Percentiles rank a stretch among this genome's conserved stretches.
Evolutionary conservation across 148 eudicot genomes (phyloP).

Genomic region (Rheum nobile): DNA sequence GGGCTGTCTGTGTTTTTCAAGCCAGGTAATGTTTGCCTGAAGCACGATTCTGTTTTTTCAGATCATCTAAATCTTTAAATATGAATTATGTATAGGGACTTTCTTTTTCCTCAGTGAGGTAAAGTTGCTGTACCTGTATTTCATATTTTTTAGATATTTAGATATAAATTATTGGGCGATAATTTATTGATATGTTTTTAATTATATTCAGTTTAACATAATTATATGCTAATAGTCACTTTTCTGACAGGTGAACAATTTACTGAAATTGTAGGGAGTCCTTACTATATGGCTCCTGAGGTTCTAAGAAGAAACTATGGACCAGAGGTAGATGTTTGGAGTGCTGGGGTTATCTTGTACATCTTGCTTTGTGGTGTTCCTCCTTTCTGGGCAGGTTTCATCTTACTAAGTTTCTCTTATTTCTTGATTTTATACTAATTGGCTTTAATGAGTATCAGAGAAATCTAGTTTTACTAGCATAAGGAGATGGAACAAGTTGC

Average conservation of each 20-base stretch:
- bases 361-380: slow-evolving; percentile 54
- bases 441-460: background rate
- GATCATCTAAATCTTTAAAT: too few species aligned
- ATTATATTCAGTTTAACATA: background rate
- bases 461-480: background rate
- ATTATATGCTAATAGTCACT: background rate
- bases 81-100: too few species aligned
- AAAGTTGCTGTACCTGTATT: background rate
- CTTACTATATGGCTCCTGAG: slow-evolving; percentile 62
- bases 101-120: background rate
- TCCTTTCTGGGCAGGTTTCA: slow-evolving; percentile 52
- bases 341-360: slow-evolving; percentile 52
- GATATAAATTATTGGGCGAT: too few species aligned
- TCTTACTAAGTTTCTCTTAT: background rate
- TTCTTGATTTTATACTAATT: background rate
- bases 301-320: slow-evolving; percentile 46
- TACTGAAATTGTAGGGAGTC: slow-evolving; percentile 50
- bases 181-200: too few species aligned
- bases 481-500: background rate
- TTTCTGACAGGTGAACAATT: slow-evolving; percentile 27
- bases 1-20: slow-evolving; percentile 14
- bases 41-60: too few species aligned
- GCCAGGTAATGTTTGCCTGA: background rate
- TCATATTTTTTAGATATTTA: background rate
- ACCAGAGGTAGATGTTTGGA: slow-evolving; percentile 48